Percentiles rank a stretch among this genome's conserved stretches.
These are phyloP conservation scores for Paraphoma chrysanthemicola DNA, from an alignment of 2,329 filamentous ascomycete genomes.

Conservation along the genomic window DNA sequence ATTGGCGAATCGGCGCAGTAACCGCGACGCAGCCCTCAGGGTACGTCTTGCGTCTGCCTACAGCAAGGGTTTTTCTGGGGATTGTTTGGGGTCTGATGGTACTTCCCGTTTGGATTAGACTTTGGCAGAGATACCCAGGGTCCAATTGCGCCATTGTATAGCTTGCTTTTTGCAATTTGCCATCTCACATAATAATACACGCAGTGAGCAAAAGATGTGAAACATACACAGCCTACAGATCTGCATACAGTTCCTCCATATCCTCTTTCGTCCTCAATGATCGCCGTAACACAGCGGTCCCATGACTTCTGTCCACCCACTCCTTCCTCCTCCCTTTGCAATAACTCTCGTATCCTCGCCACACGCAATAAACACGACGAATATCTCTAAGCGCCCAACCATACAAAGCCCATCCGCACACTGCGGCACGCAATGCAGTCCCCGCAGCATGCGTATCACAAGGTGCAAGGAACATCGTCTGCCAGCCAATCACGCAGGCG, in stretches of 20 bases:
- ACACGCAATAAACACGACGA: not conserved
- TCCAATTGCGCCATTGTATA: not conserved
- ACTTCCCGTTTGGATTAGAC: not conserved
- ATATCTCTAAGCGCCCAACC: conserved; percentile 10
- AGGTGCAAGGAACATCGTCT: conserved; percentile 1
- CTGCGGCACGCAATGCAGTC: conserved; percentile 2
- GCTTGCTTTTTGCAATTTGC: not conserved
- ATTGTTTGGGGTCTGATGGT: not conserved
- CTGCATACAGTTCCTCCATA: not conserved
- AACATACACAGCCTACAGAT: not conserved
- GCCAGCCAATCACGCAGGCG: conserved; percentile 10
- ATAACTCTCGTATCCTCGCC: no score
- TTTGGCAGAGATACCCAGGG: conserved; percentile 1
- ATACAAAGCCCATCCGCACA: not conserved
- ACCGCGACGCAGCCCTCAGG: not conserved
- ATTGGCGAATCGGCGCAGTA: not conserved
- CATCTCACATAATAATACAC: not conserved
- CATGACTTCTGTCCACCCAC: not conserved
- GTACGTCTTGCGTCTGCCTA: not conserved
- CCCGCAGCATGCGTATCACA: conserved; percentile 9
- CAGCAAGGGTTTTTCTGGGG: not conserved
- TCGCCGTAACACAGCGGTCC: not conserved
- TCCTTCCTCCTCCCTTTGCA: no score
- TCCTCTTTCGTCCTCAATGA: not conserved
- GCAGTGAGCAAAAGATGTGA: not conserved